These are phyloP conservation scores for Hirsutella rhossiliensis DNA, from an alignment of 2,329 filamentous ascomycete species.

Conservation along the genomic window DNA sequence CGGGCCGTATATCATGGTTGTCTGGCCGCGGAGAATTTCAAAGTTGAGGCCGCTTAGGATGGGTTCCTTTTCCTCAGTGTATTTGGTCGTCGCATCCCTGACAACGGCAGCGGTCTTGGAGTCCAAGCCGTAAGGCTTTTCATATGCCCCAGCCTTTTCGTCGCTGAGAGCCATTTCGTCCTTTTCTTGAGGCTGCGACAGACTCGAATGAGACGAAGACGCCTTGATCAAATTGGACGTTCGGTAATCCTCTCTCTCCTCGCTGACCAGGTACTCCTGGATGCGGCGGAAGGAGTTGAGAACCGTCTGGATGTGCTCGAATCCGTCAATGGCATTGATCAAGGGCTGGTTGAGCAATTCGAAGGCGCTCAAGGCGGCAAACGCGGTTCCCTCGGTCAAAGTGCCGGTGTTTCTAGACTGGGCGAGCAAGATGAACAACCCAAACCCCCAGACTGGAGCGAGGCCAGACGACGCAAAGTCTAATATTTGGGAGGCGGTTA, in stretches of 20 bases:
- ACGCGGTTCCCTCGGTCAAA: constrained; percentile 9
- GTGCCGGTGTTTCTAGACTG: constrained; percentile 4
- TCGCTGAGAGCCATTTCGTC: background rate
- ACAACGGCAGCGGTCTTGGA: background rate
- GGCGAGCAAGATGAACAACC: constrained; percentile 7
- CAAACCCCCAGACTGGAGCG: constrained; percentile 10
- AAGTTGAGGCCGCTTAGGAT: constrained; percentile 5
- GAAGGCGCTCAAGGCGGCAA: constrained; percentile 9
- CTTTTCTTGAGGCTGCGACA: background rate
- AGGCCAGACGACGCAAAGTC: constrained; percentile 6
- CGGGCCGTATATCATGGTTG: constrained; percentile 10
- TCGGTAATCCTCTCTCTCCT: constrained; percentile 8
- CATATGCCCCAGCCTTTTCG: background rate
- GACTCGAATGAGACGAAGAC: background rate
- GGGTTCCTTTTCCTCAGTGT: constrained; percentile 1
- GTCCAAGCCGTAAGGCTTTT: background rate
- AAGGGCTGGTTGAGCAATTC: constrained; percentile 10
- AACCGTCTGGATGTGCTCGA: constrained; percentile 10
- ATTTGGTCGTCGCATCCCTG: constrained; percentile 4
- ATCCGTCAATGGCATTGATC: constrained; percentile 7
- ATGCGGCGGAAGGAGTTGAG: constrained; percentile 10
- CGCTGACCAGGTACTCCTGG: constrained; percentile 8
- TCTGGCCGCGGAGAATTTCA: constrained; percentile 6
- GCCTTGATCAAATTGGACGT: background rate
- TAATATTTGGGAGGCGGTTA: background rate